Evolutionary conservation across 148 eudicot genomes (phyloP).

Genomic region (Chenopodium suecicum): DNA sequence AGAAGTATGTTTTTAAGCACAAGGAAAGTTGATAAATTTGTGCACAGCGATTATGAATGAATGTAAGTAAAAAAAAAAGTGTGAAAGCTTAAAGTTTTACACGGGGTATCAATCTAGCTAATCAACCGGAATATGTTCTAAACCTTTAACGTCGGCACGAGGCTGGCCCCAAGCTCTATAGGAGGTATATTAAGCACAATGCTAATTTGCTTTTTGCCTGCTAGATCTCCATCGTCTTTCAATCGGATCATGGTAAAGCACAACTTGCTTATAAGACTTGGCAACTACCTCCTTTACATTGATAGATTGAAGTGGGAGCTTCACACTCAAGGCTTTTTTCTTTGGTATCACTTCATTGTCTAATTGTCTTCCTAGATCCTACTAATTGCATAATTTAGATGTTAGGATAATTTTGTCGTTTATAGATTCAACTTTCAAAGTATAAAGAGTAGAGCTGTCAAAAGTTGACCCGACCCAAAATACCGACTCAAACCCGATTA

Average conservation of each 20-base stretch:
- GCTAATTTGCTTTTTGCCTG: not conserved
- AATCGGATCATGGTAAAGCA: slow-evolving; percentile 3
- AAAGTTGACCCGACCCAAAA: no score
- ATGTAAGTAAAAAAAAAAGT: no score
- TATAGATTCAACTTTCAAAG: not conserved
- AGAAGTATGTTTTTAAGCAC: no score
- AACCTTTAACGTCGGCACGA: not conserved
- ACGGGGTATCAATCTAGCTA: no score
- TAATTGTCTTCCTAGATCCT: not conserved
- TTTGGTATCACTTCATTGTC: slow-evolving; percentile 13
- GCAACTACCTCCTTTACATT: not conserved
- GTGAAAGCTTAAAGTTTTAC: no score
- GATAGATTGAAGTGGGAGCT: not conserved
- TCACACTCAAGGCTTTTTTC: not conserved
- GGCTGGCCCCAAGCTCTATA: not conserved
- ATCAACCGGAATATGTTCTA: no score
- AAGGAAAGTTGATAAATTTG: no score
- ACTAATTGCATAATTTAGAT: not conserved
- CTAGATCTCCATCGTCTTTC: not conserved
- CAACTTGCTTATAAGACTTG: slow-evolving; percentile 3
- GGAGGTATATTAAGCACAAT: not conserved
- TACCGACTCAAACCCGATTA: no score
- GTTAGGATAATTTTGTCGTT: not conserved
- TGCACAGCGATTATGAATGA: no score
- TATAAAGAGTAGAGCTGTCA: not conserved